Percentiles rank a stretch among this genome's conserved stretches.
Conservation (phyloP, 176 grass and related monocot genomes). For the Aechmea fasciata region DNA sequence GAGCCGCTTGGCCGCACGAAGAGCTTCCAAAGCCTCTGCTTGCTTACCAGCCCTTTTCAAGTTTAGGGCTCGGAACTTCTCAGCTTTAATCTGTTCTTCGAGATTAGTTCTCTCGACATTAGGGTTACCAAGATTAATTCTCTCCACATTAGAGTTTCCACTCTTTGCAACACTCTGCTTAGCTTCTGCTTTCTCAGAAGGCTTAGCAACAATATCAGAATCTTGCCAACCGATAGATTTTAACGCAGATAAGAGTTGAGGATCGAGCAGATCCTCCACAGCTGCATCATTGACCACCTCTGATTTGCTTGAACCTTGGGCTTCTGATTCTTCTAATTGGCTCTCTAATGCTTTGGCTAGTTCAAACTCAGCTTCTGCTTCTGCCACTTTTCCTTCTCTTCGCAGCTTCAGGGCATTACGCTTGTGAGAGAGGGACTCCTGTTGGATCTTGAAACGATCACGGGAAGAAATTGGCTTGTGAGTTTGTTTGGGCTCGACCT, state of each 20-base stretch:
- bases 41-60: conserved; percentile 78
- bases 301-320: conserved; percentile 32
- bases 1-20: conserved; percentile 64
- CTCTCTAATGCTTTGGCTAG: conserved; percentile 71
- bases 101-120: conserved; percentile 40
- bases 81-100: conserved; percentile 75
- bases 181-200: conserved; percentile 25
- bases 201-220: conserved; percentile 22
- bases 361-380: conserved; percentile 76
- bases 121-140: conserved; percentile 25
- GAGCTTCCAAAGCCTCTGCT: conserved; percentile 67
- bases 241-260: conserved; percentile 71
- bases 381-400: conserved; percentile 70
- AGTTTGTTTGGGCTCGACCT: conserved; percentile 29
- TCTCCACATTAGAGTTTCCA: conserved; percentile 37
- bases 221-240: conserved; percentile 77
- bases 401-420: conserved; percentile 84
- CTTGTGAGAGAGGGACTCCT: conserved; percentile 79
- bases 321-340: conserved; percentile 66
- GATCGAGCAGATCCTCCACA: conserved; percentile 82
- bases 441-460: conserved; percentile 79
- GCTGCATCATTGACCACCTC: conserved; percentile 25
- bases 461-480: conserved; percentile 59
- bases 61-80: conserved; percentile 71
- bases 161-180: conserved; percentile 1